Evolutionary conservation across 495 filamentous ascomycete species (phyloP).

Genomic region (Jackrogersella multiformis): DNA sequence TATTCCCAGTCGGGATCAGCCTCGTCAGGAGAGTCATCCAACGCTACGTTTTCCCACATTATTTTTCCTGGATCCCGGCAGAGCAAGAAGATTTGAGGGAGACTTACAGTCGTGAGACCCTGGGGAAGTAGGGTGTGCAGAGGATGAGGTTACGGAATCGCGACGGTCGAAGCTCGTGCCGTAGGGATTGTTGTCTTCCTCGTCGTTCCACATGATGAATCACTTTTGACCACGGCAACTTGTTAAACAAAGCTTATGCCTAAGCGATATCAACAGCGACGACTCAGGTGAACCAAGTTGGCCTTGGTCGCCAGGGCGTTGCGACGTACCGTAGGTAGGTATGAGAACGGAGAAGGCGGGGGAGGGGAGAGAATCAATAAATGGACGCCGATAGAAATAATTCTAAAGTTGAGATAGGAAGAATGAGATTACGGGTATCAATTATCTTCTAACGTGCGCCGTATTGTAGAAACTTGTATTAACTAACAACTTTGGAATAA

Average conservation of each 20-base stretch:
- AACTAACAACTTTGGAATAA: background rate
- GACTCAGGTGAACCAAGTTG: slow-evolving; percentile 8
- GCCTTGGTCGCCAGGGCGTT: background rate
- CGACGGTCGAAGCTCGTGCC: slow-evolving; percentile 83
- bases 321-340: slow-evolving; percentile 6
- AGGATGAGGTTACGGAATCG: slow-evolving; percentile 78
- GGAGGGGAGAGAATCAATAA: slow-evolving; percentile 25
- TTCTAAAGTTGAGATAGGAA: slow-evolving; percentile 13
- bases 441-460: background rate
- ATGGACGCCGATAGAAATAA: slow-evolving; percentile 7
- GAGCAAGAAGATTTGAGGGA: slow-evolving; percentile 3
- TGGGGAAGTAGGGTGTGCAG: slow-evolving; percentile 72
- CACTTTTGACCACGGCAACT: slow-evolving; percentile 12
- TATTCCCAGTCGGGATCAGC: slow-evolving; percentile 57
- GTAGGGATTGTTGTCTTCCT: slow-evolving; percentile 91
- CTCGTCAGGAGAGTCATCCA: slow-evolving; percentile 47
- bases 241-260: slow-evolving; percentile 30
- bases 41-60: slow-evolving; percentile 47
- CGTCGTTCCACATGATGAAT: slow-evolving; percentile 81
- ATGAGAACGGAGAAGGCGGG: slow-evolving; percentile 31
- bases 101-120: slow-evolving; percentile 60
- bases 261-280: background rate
- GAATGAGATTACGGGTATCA: background rate
- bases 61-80: slow-evolving; percentile 34
- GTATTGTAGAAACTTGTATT: slow-evolving; percentile 6